These are phyloP conservation scores for Alternaria angustiovoidea DNA, from an alignment of 2,329 filamentous ascomycete genomes.

Conservation along the genomic window DNA sequence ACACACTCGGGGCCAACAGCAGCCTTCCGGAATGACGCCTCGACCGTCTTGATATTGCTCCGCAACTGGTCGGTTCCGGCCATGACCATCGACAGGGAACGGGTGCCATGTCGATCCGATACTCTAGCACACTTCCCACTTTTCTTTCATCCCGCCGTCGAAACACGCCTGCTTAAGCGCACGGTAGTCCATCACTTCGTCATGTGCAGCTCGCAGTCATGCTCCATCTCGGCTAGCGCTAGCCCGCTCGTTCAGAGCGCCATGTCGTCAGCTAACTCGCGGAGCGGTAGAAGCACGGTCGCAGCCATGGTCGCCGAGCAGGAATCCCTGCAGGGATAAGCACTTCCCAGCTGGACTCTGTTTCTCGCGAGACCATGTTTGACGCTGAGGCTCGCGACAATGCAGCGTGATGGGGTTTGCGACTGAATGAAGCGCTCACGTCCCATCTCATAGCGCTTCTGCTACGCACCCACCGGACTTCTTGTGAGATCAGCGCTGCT, in stretches of 20 bases:
- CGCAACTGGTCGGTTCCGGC: conserved; percentile 18
- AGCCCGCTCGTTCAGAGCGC: conserved; percentile 34
- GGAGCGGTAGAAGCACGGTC: conserved; percentile 37
- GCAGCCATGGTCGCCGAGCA: conserved; percentile 41
- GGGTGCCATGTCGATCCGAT: conserved; percentile 23
- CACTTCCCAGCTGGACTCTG: conserved; percentile 21
- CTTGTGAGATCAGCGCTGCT: conserved; percentile 25
- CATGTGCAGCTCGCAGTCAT: conserved; percentile 43
- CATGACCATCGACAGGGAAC: conserved; percentile 33
- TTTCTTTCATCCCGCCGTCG: conserved; percentile 24
- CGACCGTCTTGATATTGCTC: conserved; percentile 20
- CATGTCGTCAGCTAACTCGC: conserved; percentile 39
- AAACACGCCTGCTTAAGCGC: conserved; percentile 38
- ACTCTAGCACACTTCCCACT: conserved; percentile 15
- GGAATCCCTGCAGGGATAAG: conserved; percentile 31
- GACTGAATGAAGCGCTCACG: conserved; percentile 18
- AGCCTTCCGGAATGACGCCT: conserved; percentile 23
- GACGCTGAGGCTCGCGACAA: conserved; percentile 23
- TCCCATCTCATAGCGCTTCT: conserved; percentile 21
- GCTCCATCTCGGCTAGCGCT: conserved; percentile 40
- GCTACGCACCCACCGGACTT: conserved; percentile 14
- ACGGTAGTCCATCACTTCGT: conserved; percentile 32
- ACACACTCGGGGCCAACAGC: conserved; percentile 36
- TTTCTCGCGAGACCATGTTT: conserved; percentile 17
- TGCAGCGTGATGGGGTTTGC: conserved; percentile 25